Evolutionary conservation across 768 basidiomycete species (phyloP).

Genomic region (Suillus weaverae): DNA sequence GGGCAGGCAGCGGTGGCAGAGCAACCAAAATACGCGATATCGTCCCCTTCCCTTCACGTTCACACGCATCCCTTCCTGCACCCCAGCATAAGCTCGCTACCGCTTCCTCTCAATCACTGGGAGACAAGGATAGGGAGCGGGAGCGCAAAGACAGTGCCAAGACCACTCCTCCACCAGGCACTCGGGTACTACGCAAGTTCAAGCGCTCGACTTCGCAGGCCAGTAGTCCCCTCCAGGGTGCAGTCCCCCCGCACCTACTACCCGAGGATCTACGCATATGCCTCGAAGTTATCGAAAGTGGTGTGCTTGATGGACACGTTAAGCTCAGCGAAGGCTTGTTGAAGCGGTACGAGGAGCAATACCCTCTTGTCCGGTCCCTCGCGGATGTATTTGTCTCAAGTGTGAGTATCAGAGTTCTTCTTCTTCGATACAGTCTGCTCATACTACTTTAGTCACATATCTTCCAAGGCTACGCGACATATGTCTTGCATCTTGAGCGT

Average conservation of each 20-base stretch:
- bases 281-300: conserved; percentile 81
- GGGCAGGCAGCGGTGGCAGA: conserved; percentile 41
- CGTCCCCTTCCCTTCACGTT: conserved; percentile 78
- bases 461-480: conserved; percentile 90
- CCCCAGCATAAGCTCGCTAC: conserved; percentile 56
- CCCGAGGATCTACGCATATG: conserved; percentile 88
- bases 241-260: conserved; percentile 73
- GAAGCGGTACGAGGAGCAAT: conserved; percentile 94
- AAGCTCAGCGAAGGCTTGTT: conserved; percentile 80
- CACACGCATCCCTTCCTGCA: conserved; percentile 76
- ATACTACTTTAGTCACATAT: conserved; percentile 72
- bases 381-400: conserved; percentile 96
- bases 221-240: conserved; percentile 45
- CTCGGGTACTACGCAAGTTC: conserved; percentile 66
- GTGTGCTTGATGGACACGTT: conserved; percentile 88
- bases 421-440: conserved; percentile 7
- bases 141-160: conserved; percentile 47
- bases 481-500: conserved; percentile 91
- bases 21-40: conserved; percentile 42
- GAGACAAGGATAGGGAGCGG: conserved; percentile 46
- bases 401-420: conserved; percentile 48
- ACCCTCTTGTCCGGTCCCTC: conserved; percentile 86
- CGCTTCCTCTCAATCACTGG: conserved; percentile 73
- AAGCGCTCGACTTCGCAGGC: conserved; percentile 62
- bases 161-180: conserved; percentile 32